Conservation (phyloP, 2,329 filamentous ascomycete genomes). For the Stagonosporopsis tanaceti region DNA sequence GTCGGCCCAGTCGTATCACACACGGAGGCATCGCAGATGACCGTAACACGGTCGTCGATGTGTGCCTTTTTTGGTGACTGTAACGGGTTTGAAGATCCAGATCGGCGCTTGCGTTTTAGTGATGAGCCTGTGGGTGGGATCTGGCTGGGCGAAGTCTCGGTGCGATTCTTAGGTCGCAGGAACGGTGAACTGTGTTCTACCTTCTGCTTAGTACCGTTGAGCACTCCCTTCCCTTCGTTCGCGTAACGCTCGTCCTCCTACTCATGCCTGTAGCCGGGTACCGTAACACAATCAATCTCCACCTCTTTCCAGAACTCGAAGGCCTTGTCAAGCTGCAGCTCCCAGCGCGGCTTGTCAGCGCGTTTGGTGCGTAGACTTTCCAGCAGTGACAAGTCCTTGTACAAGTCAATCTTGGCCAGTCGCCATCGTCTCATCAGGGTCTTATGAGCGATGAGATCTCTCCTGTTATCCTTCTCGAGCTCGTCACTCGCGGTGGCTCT, state of each 20-base stretch:
- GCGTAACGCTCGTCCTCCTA: background rate
- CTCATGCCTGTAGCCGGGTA: constrained; percentile 6
- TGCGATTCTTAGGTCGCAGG: background rate
- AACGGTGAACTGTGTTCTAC: no score
- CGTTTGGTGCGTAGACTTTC: constrained; percentile 14
- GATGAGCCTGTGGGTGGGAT: background rate
- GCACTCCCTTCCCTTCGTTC: no score
- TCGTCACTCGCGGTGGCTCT: background rate
- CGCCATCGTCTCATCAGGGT: constrained; percentile 1
- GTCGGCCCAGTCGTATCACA: background rate
- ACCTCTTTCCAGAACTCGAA: constrained; percentile 16
- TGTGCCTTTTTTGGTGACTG: background rate
- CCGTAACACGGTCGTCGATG: background rate
- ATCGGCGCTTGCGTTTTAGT: background rate
- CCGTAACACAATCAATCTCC: constrained; percentile 9
- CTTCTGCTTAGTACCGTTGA: background rate
- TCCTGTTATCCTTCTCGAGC: background rate
- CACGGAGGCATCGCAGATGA: background rate
- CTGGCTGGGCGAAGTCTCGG: background rate
- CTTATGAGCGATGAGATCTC: background rate
- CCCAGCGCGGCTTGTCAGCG: background rate
- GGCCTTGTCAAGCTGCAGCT: constrained; percentile 1
- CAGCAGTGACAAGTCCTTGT: constrained; percentile 10
- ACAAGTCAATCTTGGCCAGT: constrained; percentile 12
- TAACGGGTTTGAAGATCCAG: background rate